Base-by-base conservation (phyloP, 208 protist genomes). In the Borovskyia barvae region DNA sequence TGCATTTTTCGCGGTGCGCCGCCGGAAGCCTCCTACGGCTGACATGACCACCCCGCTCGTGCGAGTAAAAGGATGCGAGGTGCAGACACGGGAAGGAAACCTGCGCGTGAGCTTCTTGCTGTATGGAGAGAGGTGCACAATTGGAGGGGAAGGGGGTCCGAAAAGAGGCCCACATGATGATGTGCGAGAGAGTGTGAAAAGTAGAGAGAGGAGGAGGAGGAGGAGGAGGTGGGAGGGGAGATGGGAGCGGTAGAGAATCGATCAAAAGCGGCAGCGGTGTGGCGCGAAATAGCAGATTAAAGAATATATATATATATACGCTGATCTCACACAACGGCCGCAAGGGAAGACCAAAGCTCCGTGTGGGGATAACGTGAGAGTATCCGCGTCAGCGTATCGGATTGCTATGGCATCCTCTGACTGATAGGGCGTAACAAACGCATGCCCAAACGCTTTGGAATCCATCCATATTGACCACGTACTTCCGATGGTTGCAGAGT, bases 1-100 rank as follows among this genome's bases (percentile, higher is more conserved):
- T 88, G 74, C 48, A 29, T 63, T 88, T 47, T 91, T 94, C 30
- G 80, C 72, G 0, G 74, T 41, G 37, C 87, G 80, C 35, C 87
- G 84, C 77, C 83, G 78, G 30, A 94, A 90, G n/a, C 67, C 78
- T 17, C 77, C 75, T 25, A 80, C 53, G 25, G 69, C 72, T 29
- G 83, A 86, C 72, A 80, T 72, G 37, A 20, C 30, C 15, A 5
- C 17, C 4, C 8, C 5, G 22, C 39, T 43, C n/a, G 3, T 5
- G 14, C 14, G 39, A 43, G 39, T 43, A 19, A 19, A n/a, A 19
- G 39, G n/a, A 17, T 30, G n/a, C 5, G 22, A 15, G 40, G 9
- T 14, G 29, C 12, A 29, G 36, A 7, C n/a, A 22, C 6, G 43
- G 9, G 26, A 9, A 36, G 14, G 9, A 9, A 9, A 8, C 5